Conservation (phyloP, 345 rosid species). For the Eucalyptus lansdowneana region DNA sequence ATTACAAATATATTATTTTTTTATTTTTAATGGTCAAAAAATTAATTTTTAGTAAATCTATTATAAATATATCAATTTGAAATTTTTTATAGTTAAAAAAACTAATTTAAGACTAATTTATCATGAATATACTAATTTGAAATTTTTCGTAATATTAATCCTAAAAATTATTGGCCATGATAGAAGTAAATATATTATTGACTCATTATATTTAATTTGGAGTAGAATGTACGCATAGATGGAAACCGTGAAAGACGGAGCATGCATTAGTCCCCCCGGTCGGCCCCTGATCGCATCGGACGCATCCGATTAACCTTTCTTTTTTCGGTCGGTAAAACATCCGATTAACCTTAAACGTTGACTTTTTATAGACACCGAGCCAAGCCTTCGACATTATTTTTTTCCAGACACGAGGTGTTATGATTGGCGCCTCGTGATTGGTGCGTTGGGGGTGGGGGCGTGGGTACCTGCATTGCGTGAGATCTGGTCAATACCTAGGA, state of each 20-base stretch:
- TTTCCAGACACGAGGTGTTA: not conserved
- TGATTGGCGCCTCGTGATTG: not conserved
- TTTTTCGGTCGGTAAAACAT: not conserved
- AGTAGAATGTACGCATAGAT: not conserved
- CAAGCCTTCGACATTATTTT: not conserved
- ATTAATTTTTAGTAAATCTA: too few relatives aligned
- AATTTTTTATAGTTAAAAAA: too few relatives aligned
- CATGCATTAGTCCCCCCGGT: not conserved
- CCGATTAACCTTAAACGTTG: not conserved
- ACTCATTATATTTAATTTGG: not conserved
- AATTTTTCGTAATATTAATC: too few relatives aligned
- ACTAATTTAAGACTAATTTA: too few relatives aligned
- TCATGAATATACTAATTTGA: too few relatives aligned
- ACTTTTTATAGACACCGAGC: not conserved
- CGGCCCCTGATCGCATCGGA: not conserved
- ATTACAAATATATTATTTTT: too few relatives aligned
- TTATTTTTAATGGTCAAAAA: too few relatives aligned
- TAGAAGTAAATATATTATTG: too few relatives aligned
- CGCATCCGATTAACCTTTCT: not conserved
- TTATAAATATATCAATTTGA: too few relatives aligned
- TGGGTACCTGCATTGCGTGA: not conserved
- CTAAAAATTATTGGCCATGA: too few relatives aligned
- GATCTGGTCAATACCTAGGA: not conserved
- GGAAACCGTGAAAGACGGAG: not conserved
- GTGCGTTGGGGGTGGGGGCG: accelerated